Evolutionary conservation across 2,329 filamentous ascomycete genomes (phyloP), one percentile per base, ranked within the genome.

Genomic region (Fusarium lateritium): DNA sequence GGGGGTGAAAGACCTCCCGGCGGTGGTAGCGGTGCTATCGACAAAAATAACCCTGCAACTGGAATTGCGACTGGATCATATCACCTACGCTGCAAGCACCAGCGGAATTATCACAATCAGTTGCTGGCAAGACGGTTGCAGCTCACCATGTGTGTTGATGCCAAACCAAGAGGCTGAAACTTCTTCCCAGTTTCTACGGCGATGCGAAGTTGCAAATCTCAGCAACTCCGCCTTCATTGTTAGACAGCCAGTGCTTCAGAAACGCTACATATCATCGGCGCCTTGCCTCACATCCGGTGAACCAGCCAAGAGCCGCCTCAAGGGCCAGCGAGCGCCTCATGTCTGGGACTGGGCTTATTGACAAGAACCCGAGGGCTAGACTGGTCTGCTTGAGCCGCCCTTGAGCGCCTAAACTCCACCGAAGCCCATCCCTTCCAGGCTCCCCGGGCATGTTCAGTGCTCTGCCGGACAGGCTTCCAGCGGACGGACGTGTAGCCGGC

Each of bases 161-260:
- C 38, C 46, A 58, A 49, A 68, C 40, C 47, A 40, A 50, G 28
- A 31, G 67, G 54, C 67, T 70, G 67, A 70, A 71, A 71, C 67
- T 21, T 26, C 28, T 58, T 22, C 42, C 24, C 7, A 69, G 64
- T 69, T 70, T 66, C 56, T 46, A 51, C 28, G 28, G 46, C 42
- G 47, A 66, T 55, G 26, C 17, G n/a, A 19, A 36, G 47, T 43
- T 62, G n/a, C 63, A 52, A 62, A 49, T 56, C 53, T 70, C 52
- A 62, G 40, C 38, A 36, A 56, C 36, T 62, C 31, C 34, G 39
- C 59, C 47, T 62, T 53, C 47, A 62, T 17, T 69, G 43, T 62
- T 43, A 61, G 44, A 68, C 64, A 52, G 46, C 38, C 42, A 52
- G 52, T 36, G 62, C 53, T 46, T 55, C 56, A 66, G 53, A 47